phyloP scores from a whole-genome alignment of 257 asterid species.

The Solanum medicagineum region DNA sequence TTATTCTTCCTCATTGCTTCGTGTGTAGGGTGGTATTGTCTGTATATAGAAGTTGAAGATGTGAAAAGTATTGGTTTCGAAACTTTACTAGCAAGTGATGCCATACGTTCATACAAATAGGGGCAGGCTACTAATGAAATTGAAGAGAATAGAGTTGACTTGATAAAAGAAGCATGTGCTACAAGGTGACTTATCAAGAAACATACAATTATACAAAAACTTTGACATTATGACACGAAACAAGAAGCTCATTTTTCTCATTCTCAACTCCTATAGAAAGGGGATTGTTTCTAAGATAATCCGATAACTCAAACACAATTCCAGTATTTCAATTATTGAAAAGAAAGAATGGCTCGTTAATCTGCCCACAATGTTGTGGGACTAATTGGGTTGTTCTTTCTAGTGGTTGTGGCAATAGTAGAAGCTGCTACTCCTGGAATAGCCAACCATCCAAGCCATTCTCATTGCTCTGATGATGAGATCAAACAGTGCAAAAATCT shows the following conservation, averaged over 20 bases:
- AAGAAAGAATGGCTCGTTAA: background rate
- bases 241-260: background rate
- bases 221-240: background rate
- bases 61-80: background rate
- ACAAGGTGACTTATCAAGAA: background rate
- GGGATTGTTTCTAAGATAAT: background rate
- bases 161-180: background rate
- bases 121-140: background rate
- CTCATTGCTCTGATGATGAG: conserved; percentile 23
- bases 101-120: background rate
- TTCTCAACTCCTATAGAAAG: background rate
- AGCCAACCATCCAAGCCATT: conserved; percentile 16
- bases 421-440: conserved; percentile 13
- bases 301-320: background rate
- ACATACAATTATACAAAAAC: background rate
- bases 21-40: too few relatives aligned
- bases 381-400: background rate
- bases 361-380: background rate
- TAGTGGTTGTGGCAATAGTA: background rate
- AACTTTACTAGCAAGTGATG: background rate
- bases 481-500: conserved; percentile 38
- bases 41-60: background rate
- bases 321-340: background rate
- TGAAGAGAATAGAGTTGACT: background rate
- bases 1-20: background rate